phyloP scores from a whole-genome alignment of 768 basidiomycete genomes.

The Favolaschia claudopus region DNA sequence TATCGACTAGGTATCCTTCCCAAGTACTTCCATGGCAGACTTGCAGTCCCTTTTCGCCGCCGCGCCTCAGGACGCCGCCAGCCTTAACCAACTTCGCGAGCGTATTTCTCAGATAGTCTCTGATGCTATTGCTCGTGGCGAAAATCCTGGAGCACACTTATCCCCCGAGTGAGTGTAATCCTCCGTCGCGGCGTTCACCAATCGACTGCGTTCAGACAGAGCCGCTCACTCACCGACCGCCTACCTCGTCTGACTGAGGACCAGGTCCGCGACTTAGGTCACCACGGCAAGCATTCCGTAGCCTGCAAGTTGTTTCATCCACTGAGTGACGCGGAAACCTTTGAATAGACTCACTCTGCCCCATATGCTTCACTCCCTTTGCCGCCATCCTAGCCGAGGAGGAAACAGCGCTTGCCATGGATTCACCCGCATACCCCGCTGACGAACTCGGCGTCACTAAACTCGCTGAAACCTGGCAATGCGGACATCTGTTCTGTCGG shows the following conservation, averaged over 20 bases:
- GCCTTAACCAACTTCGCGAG: conserved; percentile 14
- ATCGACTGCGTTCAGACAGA: conserved; percentile 38
- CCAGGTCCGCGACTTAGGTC: conserved; percentile 54
- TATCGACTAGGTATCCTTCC: too few species aligned
- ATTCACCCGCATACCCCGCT: conserved; percentile 76
- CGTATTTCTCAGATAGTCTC: conserved; percentile 19
- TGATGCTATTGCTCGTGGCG: conserved; percentile 17
- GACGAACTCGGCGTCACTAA: conserved; percentile 77
- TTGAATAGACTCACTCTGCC: conserved; percentile 69
- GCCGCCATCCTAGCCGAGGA: conserved; percentile 76
- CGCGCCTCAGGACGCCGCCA: background rate
- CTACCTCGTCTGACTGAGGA: conserved; percentile 62
- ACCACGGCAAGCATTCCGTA: conserved; percentile 46
- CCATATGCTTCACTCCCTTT: conserved; percentile 78
- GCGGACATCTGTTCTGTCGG: conserved; percentile 81
- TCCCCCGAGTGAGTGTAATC: conserved; percentile 7
- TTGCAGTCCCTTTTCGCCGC: conserved; percentile 14
- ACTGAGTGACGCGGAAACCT: background rate
- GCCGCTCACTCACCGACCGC: conserved; percentile 47
- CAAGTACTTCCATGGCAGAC: conserved; percentile 19
- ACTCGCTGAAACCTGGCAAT: conserved; percentile 58
- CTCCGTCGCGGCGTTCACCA: background rate
- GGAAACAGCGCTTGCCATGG: conserved; percentile 77
- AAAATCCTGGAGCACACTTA: conserved; percentile 17
- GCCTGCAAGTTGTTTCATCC: background rate